A percentile compares a stretch with the other conserved stretches of the same genome.
Conservation (phyloP, 1,284 basidiomycete species). For the Papiliotrema fonsecae region DNA sequence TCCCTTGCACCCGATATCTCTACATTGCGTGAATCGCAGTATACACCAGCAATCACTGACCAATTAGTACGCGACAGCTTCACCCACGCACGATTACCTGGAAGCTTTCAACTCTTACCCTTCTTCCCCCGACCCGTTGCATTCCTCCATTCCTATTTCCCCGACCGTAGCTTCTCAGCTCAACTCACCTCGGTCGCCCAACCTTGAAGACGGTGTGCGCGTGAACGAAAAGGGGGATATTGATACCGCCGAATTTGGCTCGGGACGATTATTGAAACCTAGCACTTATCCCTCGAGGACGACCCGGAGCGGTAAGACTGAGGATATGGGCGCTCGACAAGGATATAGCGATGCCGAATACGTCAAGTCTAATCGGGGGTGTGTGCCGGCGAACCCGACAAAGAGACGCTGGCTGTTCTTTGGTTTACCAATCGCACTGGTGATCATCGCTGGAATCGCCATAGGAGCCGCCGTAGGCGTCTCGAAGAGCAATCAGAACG, state of each 20-base stretch:
- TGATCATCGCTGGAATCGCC: conserved; percentile 37
- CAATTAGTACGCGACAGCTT: conserved; percentile 22
- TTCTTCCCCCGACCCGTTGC: conserved; percentile 18
- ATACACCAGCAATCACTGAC: neutral
- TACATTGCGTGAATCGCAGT: neutral
- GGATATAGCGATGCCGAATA: neutral
- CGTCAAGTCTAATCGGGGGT: conserved; percentile 2
- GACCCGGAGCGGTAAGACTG: neutral
- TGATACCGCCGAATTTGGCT: neutral
- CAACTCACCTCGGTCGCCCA: conserved; percentile 1
- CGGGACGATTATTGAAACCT: neutral
- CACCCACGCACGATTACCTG: conserved; percentile 34
- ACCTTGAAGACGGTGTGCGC: neutral
- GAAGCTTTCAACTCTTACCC: conserved; percentile 27
- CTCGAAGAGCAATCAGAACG: conserved; percentile 11
- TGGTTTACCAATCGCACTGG: conserved; percentile 25
- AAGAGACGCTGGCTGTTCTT: conserved; percentile 33
- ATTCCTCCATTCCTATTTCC: conserved; percentile 10
- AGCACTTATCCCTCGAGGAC: neutral
- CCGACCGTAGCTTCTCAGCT: conserved; percentile 6
- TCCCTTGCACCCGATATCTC: neutral
- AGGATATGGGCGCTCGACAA: neutral
- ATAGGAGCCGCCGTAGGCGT: conserved; percentile 27
- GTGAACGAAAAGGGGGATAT: neutral
- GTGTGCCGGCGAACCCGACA: conserved; percentile 10